Percentiles rank a stretch among this genome's conserved stretches.
These are phyloP conservation scores for Apiospora marii DNA, from an alignment of 2,329 filamentous ascomycete species.

Conservation along the genomic window DNA sequence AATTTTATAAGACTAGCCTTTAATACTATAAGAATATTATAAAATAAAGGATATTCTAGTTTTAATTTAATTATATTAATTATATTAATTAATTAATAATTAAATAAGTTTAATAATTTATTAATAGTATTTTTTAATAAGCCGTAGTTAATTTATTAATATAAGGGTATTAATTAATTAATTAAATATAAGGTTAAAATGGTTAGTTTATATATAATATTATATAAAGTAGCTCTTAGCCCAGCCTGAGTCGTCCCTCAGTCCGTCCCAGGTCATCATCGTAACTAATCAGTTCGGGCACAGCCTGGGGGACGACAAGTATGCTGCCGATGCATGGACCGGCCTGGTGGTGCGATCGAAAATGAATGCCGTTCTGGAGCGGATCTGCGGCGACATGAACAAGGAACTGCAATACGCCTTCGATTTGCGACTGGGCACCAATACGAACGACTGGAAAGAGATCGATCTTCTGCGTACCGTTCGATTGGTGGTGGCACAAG, in stretches of 20 bases:
- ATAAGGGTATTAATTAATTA: too few species aligned
- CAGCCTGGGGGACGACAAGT: slow-evolving; percentile 43
- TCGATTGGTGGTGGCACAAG: slow-evolving; percentile 38
- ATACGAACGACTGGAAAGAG: slow-evolving; percentile 42
- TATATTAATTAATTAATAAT: too few species aligned
- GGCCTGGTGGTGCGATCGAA: slow-evolving; percentile 42
- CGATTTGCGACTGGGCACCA: slow-evolving; percentile 41
- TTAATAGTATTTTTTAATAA: too few species aligned
- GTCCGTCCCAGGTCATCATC: slow-evolving; percentile 43
- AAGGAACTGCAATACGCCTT: slow-evolving; percentile 43
- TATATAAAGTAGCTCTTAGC: slow-evolving; percentile 22
- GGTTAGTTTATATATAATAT: too few species aligned
- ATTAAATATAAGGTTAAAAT: too few species aligned
- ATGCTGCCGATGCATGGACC: slow-evolving; percentile 24
- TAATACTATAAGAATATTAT: too few species aligned
- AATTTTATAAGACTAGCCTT: too few species aligned
- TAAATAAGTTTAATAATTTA: too few species aligned
- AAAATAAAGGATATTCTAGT: too few species aligned
- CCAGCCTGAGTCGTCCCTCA: slow-evolving; percentile 35
- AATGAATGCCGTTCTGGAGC: slow-evolving; percentile 41
- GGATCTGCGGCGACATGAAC: slow-evolving; percentile 40
- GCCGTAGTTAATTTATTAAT: too few species aligned
- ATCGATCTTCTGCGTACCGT: slow-evolving; percentile 37
- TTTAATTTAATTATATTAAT: too few species aligned
- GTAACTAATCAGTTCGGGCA: slow-evolving; percentile 47